Base-by-base conservation (phyloP, 257 asterid species). In the Striga asiatica region DNA sequence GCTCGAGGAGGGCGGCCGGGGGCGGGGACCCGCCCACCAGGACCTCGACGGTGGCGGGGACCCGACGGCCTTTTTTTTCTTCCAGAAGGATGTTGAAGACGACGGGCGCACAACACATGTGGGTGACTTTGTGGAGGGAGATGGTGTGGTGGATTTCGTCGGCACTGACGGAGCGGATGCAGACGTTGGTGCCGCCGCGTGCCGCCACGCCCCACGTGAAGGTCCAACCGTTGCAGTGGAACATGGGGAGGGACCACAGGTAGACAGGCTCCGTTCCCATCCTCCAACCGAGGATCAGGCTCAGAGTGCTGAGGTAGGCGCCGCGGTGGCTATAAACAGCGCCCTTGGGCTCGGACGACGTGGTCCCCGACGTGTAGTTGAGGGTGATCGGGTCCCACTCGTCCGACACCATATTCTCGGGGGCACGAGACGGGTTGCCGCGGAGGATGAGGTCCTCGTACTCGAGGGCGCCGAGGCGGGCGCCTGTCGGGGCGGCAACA, bases 141-240 rank as follows among this genome's bases (percentile, higher is more conserved):
- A 89, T 85, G 75, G 22, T 73, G 0, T 55, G 54, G 68, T 79
- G 85, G 65, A 85, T 89, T 57, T 89, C 89, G 1, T 45, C 56
- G 0, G 97, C 85, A 4, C 88, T 52, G 0, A 89, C 76, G 70
- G 57, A 74, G 35, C 97, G 83, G 41, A 89, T 89, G 74, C 94
- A 89, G 28, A 89, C 84, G 45, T 83, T 89, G 1, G 93, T 83
- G 10, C 97, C 97, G 12, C 96, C 97, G 5, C 95, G 76, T 3
- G 97, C 97, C 2, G 97, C 83, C 9, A 83, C 65, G 0, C 94
- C 97, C 97, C 95, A 89, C 0, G 97, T 76, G 75, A 89, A 85
- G 9, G 97, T 89, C 97, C 93, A 89, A 0, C 97, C 97, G 28
- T 89, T 89, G 79, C 95, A 85, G 53, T 89, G 95, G 74, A 89